Conservation (phyloP, 108 stramenopile species). For the Conticribra weissflogii region DNA sequence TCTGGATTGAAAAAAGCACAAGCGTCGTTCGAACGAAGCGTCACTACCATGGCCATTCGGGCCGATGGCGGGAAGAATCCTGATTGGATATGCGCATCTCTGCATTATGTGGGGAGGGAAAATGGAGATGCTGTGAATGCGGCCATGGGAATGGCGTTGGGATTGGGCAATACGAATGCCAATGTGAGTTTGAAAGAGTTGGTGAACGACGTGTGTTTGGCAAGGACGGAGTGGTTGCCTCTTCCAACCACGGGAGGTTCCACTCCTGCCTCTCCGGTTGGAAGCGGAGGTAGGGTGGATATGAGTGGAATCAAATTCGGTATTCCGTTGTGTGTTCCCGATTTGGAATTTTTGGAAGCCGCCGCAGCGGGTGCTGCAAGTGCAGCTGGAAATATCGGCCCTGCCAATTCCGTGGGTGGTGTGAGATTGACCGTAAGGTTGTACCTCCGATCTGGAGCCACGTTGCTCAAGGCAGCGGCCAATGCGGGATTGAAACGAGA, state of each 20-base stretch:
- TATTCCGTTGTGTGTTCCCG: constrained; percentile 67
- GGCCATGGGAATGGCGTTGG: constrained; percentile 17
- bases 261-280: too few species aligned
- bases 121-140: constrained; percentile 32
- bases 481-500: too few species aligned
- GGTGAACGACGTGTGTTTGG: constrained; percentile 42
- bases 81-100: constrained; percentile 60
- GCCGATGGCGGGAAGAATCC: constrained; percentile 78
- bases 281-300: too few species aligned
- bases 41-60: constrained; percentile 68
- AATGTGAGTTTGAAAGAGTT: too few species aligned
- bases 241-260: constrained; percentile 23
- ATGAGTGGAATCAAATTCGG: constrained; percentile 52
- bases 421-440: constrained; percentile 29
- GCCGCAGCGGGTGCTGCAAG: constrained; percentile 18
- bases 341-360: constrained; percentile 33
- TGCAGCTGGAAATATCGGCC: not conserved
- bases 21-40: constrained; percentile 58
- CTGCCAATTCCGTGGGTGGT: too few species aligned
- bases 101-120: constrained; percentile 52
- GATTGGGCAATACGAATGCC: constrained; percentile 33
- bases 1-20: constrained; percentile 68
- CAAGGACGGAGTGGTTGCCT: constrained; percentile 45
- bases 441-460: constrained; percentile 44
- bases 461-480: constrained; percentile 43